These are phyloP conservation scores for Epichloe amarillans DNA, from an alignment of 2,329 filamentous ascomycete species.

Conservation along the genomic window DNA sequence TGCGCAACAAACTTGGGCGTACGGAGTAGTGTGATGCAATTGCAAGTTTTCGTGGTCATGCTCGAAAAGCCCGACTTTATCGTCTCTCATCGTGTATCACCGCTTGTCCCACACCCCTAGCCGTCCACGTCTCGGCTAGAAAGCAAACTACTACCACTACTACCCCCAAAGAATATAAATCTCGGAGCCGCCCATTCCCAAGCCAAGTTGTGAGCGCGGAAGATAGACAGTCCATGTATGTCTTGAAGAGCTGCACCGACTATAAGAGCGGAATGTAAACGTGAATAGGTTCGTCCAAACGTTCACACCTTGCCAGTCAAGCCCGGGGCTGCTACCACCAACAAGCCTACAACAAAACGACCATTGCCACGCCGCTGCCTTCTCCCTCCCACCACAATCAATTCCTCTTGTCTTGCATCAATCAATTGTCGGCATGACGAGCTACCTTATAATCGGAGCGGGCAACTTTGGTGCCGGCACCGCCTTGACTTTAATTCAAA, in stretches of 20 bases:
- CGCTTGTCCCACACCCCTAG: neutral
- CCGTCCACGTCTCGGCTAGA: neutral
- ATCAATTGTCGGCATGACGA: slow-evolving; percentile 4
- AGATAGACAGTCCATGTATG: neutral
- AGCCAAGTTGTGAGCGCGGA: neutral
- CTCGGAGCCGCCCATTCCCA: slow-evolving; percentile 2
- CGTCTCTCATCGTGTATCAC: neutral
- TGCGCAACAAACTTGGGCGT: neutral
- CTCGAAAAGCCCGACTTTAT: neutral
- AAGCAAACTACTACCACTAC: neutral
- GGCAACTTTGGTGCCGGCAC: slow-evolving; percentile 32
- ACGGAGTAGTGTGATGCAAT: neutral
- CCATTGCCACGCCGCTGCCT: too few species aligned
- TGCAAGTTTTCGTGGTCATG: neutral
- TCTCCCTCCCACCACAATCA: too few species aligned
- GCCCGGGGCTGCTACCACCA: neutral
- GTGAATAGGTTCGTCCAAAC: neutral
- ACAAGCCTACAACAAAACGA: too few species aligned
- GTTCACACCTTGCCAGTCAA: neutral
- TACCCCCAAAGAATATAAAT: slow-evolving; percentile 7
- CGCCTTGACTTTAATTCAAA: slow-evolving; percentile 21
- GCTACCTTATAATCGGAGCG: slow-evolving; percentile 26
- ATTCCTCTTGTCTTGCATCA: too few species aligned
- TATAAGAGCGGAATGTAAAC: neutral
- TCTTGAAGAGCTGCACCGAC: neutral